Evolutionary conservation across 1,284 basidiomycete genomes (phyloP).

Genomic region (Phellopilus nigrolimitatus): DNA sequence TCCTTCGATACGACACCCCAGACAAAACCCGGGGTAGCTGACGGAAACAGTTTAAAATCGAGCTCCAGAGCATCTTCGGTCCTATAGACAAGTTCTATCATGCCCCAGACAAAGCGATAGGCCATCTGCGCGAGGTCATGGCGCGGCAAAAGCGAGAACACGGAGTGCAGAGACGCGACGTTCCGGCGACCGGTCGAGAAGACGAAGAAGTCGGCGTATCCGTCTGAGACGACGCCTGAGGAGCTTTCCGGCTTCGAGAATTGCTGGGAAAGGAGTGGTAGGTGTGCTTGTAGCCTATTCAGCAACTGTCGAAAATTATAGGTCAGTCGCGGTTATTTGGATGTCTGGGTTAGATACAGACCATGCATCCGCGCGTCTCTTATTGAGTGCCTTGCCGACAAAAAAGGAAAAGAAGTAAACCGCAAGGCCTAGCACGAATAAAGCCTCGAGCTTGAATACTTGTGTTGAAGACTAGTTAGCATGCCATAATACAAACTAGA

Average conservation of each 20-base stretch:
- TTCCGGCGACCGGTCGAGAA: constrained; percentile 84
- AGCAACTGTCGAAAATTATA: constrained; percentile 8
- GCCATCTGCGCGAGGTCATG: constrained; percentile 73
- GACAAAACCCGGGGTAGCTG: constrained; percentile 62
- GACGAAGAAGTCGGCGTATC: constrained; percentile 72
- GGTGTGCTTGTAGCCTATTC: constrained; percentile 60
- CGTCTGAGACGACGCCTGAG: constrained; percentile 56
- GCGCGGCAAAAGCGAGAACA: constrained; percentile 72
- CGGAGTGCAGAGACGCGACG: constrained; percentile 71
- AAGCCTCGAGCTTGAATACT: constrained; percentile 66
- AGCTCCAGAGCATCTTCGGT: constrained; percentile 66
- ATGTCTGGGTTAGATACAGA: constrained; percentile 24
- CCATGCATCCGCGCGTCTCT: constrained; percentile 54
- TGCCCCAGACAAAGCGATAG: constrained; percentile 53
- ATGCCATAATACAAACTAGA: background rate
- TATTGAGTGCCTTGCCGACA: constrained; percentile 52
- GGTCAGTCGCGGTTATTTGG: background rate
- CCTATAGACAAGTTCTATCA: constrained; percentile 73
- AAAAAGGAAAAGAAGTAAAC: constrained; percentile 51
- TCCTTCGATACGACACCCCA: constrained; percentile 82
- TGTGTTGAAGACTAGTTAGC: background rate
- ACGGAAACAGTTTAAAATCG: constrained; percentile 66
- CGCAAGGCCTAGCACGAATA: constrained; percentile 48
- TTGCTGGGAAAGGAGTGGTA: constrained; percentile 52
- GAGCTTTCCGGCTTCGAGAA: constrained; percentile 56